Evolutionary conservation across 1,284 basidiomycete genomes (phyloP).

Genomic region (Puccinia novopanici): DNA sequence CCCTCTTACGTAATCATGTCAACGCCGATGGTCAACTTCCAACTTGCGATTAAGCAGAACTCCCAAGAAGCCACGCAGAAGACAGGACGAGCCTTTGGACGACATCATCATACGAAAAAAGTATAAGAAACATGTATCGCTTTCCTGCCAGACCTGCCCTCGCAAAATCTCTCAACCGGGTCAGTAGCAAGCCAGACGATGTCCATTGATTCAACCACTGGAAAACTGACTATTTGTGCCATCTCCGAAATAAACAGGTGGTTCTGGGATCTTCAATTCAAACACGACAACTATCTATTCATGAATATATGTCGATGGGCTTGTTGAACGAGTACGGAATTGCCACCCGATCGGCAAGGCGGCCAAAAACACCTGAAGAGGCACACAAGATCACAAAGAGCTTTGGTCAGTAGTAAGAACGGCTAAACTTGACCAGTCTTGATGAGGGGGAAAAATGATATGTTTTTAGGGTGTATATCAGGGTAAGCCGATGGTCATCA

Average conservation of each 20-base stretch:
- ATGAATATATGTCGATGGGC: slow-evolving; percentile 96
- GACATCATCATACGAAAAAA: neutral
- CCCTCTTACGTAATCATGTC: neutral
- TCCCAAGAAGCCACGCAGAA: neutral
- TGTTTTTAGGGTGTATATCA: neutral
- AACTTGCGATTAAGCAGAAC: neutral
- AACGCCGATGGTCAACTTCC: neutral
- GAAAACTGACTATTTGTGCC: neutral
- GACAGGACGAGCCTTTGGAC: too few species aligned
- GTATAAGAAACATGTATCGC: slow-evolving; percentile 45
- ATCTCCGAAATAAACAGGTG: too few species aligned
- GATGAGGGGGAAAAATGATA: slow-evolving; percentile 7
- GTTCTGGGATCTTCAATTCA: slow-evolving; percentile 61
- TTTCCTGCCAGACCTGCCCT: slow-evolving; percentile 36
- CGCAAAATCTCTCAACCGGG: slow-evolving; percentile 32
- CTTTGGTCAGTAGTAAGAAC: slow-evolving; percentile 66
- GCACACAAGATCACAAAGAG: too few species aligned
- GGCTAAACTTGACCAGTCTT: neutral
- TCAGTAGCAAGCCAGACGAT: slow-evolving; percentile 14
- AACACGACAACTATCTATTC: slow-evolving; percentile 92
- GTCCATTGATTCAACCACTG: too few species aligned
- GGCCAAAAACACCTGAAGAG: too few species aligned
- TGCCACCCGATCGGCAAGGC: slow-evolving; percentile 87
- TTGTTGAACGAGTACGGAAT: slow-evolving; percentile 96
- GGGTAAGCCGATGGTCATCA: slow-evolving; percentile 72